These are phyloP conservation scores for Coprinopsis cinerea DNA, from an alignment of 768 basidiomycete species.

Conservation along the genomic window DNA sequence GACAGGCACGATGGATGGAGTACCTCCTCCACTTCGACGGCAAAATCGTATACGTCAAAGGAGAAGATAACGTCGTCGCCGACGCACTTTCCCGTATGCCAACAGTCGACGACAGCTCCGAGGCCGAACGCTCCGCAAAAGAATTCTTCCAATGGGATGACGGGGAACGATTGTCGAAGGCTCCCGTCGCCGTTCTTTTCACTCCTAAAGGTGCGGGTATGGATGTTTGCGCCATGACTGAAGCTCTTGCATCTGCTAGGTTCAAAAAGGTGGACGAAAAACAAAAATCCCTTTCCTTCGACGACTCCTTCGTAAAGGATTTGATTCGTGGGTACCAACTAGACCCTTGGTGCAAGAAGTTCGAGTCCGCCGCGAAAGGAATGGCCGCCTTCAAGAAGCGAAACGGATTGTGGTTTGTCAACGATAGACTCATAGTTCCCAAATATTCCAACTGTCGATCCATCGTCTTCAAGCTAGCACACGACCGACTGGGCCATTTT, in stretches of 20 bases:
- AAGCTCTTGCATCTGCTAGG: too few species aligned
- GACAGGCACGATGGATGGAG: constrained; percentile 30
- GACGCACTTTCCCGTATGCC: constrained; percentile 30
- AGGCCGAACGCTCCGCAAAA: background rate
- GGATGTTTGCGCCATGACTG: too few species aligned
- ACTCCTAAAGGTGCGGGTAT: too few species aligned
- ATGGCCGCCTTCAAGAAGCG: background rate
- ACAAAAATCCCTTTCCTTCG: too few species aligned
- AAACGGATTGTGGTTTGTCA: constrained; percentile 20
- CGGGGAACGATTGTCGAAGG: too few species aligned
- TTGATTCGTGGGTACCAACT: background rate
- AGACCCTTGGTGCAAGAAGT: background rate
- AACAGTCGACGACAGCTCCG: background rate
- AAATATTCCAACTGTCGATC: constrained; percentile 15
- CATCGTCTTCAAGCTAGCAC: constrained; percentile 21
- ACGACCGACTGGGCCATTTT: constrained; percentile 28
- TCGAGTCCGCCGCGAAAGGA: background rate
- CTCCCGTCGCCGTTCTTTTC: too few species aligned
- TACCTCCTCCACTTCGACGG: constrained; percentile 31
- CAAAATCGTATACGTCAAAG: too few species aligned
- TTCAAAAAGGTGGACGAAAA: too few species aligned
- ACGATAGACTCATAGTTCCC: constrained; percentile 18
- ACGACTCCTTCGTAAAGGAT: background rate
- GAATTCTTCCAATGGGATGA: background rate
- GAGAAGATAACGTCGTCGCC: constrained; percentile 27